These are phyloP conservation scores for Juncus inflexus DNA, from an alignment of 176 grass and related monocot species.

Conservation along the genomic window DNA sequence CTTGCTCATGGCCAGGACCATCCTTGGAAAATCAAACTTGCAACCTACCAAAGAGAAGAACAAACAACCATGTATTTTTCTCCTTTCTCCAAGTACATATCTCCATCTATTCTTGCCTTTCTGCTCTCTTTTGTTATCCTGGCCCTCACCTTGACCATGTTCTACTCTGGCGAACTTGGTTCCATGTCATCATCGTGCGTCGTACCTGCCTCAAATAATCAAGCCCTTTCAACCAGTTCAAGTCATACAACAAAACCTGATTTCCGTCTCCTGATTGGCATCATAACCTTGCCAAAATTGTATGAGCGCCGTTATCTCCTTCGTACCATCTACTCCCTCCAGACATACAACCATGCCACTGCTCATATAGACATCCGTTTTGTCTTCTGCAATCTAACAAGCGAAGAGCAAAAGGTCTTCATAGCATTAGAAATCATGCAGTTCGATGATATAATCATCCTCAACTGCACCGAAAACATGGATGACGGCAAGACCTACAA, in stretches of 20 bases:
- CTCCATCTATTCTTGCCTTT: conserved; percentile 28
- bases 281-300: conserved; percentile 48
- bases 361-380: conserved; percentile 49
- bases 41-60: not conserved
- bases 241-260: not conserved
- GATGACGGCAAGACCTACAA: conserved; percentile 73
- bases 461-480: conserved; percentile 78
- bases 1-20: no score
- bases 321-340: conserved; percentile 54
- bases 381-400: conserved; percentile 73
- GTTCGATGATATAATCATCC: conserved; percentile 52
- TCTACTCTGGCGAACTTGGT: conserved; percentile 48
- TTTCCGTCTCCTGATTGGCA: conserved; percentile 49
- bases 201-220: not conserved
- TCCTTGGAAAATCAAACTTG: no score
- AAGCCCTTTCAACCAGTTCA: not conserved
- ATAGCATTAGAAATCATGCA: conserved; percentile 52
- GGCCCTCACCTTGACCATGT: conserved; percentile 48
- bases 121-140: conserved; percentile 49
- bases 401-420: conserved; percentile 42
- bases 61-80: conserved; percentile 25
- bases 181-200: conserved; percentile 36
- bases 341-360: conserved; percentile 21
- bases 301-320: conserved; percentile 62
- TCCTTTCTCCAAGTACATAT: conserved; percentile 42